A percentile compares a stretch with the other conserved stretches of the same genome.
Conservation (phyloP, 208 protist genomes). For the Jaenimonas drosophilae region DNA sequence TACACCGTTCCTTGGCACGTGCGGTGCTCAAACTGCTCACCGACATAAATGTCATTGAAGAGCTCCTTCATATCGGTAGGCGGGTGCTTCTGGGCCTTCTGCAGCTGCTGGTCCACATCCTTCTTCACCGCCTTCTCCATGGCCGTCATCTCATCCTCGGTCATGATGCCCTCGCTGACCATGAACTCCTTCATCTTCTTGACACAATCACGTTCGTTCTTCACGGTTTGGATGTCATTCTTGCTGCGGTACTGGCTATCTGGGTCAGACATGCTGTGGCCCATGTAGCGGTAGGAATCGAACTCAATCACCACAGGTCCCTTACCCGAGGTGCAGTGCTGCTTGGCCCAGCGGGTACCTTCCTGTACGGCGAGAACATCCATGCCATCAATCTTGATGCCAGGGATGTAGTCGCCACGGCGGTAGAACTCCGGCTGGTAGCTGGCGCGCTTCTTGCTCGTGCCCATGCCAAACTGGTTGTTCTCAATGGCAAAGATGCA, state of each 20-base stretch:
- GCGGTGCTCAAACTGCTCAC: slow-evolving; percentile 74
- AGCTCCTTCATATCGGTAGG: slow-evolving; percentile 67
- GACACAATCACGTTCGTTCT: slow-evolving; percentile 87
- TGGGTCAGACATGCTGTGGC: slow-evolving; percentile 98
- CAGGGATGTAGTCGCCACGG: slow-evolving; percentile 95
- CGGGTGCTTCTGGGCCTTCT: slow-evolving; percentile 70
- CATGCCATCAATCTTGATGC: slow-evolving; percentile 96
- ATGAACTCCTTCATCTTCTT: slow-evolving; percentile 80
- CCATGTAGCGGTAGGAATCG: slow-evolving; percentile 95
- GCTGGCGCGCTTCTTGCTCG: slow-evolving; percentile 81
- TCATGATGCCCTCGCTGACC: slow-evolving; percentile 79
- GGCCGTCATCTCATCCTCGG: slow-evolving; percentile 91
- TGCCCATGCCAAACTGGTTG: slow-evolving; percentile 98
- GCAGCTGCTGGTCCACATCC: slow-evolving; percentile 90
- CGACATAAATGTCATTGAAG: slow-evolving; percentile 87
- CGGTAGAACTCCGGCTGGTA: slow-evolving; percentile 94
- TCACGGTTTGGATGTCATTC: slow-evolving; percentile 91
- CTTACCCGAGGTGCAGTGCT: slow-evolving; percentile 74
- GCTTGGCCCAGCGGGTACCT: slow-evolving; percentile 78
- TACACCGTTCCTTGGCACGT: slow-evolving; percentile 79
- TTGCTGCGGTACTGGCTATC: slow-evolving; percentile 95
- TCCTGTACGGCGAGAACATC: slow-evolving; percentile 94
- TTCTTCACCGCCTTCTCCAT: slow-evolving; percentile 86
- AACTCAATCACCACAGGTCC: slow-evolving; percentile 95
- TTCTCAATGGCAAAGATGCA: slow-evolving; percentile 96